Evolutionary conservation across 2,329 filamentous ascomycete genomes (phyloP).

Genomic region (Monilinia aucupariae): DNA sequence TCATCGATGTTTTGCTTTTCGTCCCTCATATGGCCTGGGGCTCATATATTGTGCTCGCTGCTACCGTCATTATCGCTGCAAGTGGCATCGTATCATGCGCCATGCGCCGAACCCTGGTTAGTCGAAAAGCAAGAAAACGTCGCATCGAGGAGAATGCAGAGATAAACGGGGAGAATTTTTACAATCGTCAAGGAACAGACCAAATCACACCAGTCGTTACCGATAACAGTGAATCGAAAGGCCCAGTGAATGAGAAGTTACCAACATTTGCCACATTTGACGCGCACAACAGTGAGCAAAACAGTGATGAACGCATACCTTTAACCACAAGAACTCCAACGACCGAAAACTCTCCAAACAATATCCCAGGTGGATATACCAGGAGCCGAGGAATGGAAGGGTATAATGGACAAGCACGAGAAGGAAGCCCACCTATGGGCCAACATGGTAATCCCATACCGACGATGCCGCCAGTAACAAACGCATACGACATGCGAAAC

Average conservation of each 20-base stretch:
- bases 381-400: slow-evolving; percentile 26
- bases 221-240: slow-evolving; percentile 53
- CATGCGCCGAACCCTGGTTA: slow-evolving; percentile 88
- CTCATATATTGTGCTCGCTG: slow-evolving; percentile 85
- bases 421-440: slow-evolving; percentile 44
- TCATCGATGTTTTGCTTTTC: slow-evolving; percentile 91
- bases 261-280: slow-evolving; percentile 62
- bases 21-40: slow-evolving; percentile 92
- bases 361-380: slow-evolving; percentile 17
- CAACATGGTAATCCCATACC: slow-evolving; percentile 59
- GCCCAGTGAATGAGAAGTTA: slow-evolving; percentile 46
- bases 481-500: slow-evolving; percentile 40
- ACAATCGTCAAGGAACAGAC: slow-evolving; percentile 54
- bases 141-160: slow-evolving; percentile 90
- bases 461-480: slow-evolving; percentile 32
- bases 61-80: slow-evolving; percentile 77
- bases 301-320: slow-evolving; percentile 65
- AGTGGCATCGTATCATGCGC: slow-evolving; percentile 85
- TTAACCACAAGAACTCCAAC: slow-evolving; percentile 60
- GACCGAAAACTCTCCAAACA: slow-evolving; percentile 44
- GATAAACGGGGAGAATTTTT: slow-evolving; percentile 94
- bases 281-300: slow-evolving; percentile 45
- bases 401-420: slow-evolving; percentile 24
- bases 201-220: slow-evolving; percentile 38
- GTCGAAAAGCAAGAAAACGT: slow-evolving; percentile 87